Conservation (phyloP, 1,284 basidiomycete species). For the Rhodotorula sp. region DNA sequence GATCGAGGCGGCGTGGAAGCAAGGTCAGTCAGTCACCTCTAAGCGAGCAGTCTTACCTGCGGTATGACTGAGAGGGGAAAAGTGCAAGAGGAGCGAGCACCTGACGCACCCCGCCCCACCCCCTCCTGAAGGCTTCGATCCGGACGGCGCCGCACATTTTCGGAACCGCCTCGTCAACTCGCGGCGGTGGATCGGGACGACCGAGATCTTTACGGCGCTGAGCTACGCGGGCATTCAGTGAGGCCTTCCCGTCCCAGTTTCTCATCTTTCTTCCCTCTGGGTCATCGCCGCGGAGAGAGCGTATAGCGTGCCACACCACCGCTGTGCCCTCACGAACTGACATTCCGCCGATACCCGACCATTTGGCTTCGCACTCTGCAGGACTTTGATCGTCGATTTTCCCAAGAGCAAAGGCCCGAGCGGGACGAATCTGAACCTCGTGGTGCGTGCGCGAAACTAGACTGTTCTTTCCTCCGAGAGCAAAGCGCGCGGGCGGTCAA, state of each 20-base stretch:
- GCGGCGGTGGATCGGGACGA: conserved; percentile 46
- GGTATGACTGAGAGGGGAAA: too few relatives aligned
- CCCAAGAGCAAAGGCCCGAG: conserved; percentile 21
- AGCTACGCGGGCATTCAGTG: conserved; percentile 43
- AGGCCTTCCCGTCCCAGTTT: conserved; percentile 1
- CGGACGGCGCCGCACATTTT: conserved; percentile 41
- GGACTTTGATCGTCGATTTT: conserved; percentile 43
- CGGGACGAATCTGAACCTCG: conserved; percentile 27
- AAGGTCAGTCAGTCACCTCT: conserved; percentile 29
- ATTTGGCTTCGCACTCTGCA: too few relatives aligned
- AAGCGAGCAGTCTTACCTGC: too few relatives aligned
- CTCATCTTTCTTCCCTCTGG: too few relatives aligned
- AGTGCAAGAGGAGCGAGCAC: too few relatives aligned
- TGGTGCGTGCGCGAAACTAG: conserved; percentile 9
- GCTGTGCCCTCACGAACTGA: too few relatives aligned
- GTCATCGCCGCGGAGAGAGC: too few relatives aligned
- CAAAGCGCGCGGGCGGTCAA: too few relatives aligned
- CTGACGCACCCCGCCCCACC: too few relatives aligned
- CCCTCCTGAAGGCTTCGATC: conserved; percentile 47
- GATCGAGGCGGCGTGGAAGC: conserved; percentile 44
- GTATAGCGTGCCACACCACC: too few relatives aligned
- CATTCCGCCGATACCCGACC: too few relatives aligned
- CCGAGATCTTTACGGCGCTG: conserved; percentile 44
- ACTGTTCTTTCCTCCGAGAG: too few relatives aligned
- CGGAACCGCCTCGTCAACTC: conserved; percentile 35